A percentile compares a stretch with the other conserved stretches of the same genome.
These are phyloP conservation scores for Melanomma pulvis-pyrius DNA, from an alignment of 495 filamentous ascomycete genomes.

Conservation along the genomic window DNA sequence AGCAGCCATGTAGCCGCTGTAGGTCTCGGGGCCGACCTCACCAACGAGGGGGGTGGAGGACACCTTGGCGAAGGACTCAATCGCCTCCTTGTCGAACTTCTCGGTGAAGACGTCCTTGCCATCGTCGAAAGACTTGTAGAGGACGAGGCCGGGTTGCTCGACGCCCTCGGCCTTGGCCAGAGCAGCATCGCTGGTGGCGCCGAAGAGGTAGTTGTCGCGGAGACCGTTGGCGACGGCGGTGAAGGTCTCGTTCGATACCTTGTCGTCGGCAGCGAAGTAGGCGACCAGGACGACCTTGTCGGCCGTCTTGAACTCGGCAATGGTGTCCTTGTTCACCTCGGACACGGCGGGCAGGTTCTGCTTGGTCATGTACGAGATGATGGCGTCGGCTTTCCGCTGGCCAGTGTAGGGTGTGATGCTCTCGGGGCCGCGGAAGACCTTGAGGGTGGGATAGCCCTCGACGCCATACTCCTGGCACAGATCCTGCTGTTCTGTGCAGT, in stretches of 20 bases:
- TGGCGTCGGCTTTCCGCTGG: slow-evolving; percentile 85
- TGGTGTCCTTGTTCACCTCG: slow-evolving; percentile 70
- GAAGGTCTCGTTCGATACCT: slow-evolving; percentile 80
- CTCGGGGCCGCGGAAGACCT: slow-evolving; percentile 96
- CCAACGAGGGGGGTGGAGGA: slow-evolving; percentile 89
- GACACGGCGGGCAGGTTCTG: slow-evolving; percentile 95
- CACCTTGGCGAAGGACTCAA: slow-evolving; percentile 80
- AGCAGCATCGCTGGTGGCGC: slow-evolving; percentile 75
- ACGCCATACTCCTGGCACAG: slow-evolving; percentile 89
- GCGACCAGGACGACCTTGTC: slow-evolving; percentile 96
- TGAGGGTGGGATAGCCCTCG: slow-evolving; percentile 96
- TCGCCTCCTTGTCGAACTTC: slow-evolving; percentile 73
- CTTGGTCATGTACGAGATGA: slow-evolving; percentile 99
- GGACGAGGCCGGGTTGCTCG: slow-evolving; percentile 79
- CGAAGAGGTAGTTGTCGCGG: slow-evolving; percentile 91
- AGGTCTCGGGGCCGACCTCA: slow-evolving; percentile 97
- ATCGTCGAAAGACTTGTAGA: slow-evolving; percentile 99
- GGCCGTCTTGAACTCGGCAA: slow-evolving; percentile 95
- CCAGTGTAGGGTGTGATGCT: slow-evolving; percentile 82
- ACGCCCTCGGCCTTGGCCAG: slow-evolving; percentile 90
- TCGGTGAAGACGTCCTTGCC: slow-evolving; percentile 84
- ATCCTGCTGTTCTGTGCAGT: slow-evolving; percentile 92
- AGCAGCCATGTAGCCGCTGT: slow-evolving; percentile 92
- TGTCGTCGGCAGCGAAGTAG: slow-evolving; percentile 83
- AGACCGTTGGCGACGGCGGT: slow-evolving; percentile 76